Conservation (phyloP, 345 rosid genomes). For the Orychophragmus violaceus region DNA sequence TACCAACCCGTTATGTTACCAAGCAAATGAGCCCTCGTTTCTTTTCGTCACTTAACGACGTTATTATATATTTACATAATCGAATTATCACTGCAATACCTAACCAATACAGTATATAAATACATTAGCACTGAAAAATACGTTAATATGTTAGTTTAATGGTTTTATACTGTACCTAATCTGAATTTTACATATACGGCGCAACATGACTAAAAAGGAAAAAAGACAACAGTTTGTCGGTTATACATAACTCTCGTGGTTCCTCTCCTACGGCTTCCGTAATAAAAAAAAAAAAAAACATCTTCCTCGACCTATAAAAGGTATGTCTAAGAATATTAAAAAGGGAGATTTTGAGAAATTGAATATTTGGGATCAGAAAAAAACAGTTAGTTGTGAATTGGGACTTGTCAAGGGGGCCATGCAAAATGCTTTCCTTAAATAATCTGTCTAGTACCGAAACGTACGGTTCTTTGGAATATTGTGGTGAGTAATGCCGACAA, state of each 20-base stretch:
- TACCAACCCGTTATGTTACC: background rate
- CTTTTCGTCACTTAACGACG: background rate
- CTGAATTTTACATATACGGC: too few species aligned
- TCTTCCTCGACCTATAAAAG: background rate
- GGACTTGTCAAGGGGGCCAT: slow-evolving; percentile 2
- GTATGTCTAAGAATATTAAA: background rate
- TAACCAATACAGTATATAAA: background rate
- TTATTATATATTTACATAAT: background rate
- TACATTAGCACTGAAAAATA: too few species aligned
- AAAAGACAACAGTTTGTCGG: too few species aligned
- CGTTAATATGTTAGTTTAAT: too few species aligned
- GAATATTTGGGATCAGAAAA: background rate
- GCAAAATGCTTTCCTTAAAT: background rate
- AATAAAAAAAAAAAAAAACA: too few species aligned
- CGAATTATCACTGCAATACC: background rate
- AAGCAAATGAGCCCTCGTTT: background rate
- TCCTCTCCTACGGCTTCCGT: too few species aligned
- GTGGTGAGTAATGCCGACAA: background rate
- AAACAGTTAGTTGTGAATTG: background rate
- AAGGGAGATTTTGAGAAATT: too few species aligned
- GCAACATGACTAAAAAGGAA: too few species aligned
- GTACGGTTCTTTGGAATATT: background rate
- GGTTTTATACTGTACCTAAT: too few species aligned
- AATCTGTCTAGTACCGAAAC: background rate
- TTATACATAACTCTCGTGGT: too few species aligned